Evolutionary conservation across 768 basidiomycete genomes (phyloP), one percentile per base, ranked within the genome.

Genomic region (Termitomyces sp.): DNA sequence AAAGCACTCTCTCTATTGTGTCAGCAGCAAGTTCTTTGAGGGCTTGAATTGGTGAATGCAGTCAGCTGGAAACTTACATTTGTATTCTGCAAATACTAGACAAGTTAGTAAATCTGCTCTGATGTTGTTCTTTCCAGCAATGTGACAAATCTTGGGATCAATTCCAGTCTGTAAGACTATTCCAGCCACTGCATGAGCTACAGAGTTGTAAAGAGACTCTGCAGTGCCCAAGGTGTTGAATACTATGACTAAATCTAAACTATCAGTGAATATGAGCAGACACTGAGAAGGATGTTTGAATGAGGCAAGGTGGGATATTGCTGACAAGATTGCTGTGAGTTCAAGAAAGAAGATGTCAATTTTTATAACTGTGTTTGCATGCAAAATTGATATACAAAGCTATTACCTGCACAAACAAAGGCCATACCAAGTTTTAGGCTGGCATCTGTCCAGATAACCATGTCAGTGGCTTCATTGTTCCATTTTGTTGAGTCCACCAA

Each of bases 211-310:
- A n/a, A 42, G n/a, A 3, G n/a, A 31, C 4, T 31, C 31, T 7
- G 7, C 3, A 18, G 4, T 48, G 47, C 44, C 53, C 53, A 27
- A 44, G 3, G 20, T 27, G 18, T 54, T 42, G 36, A 54, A 54
- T 3, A 54, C 37, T 0, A 5, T 18, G 1, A 42, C n/a, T n/a
- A 8, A 42, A 9, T 20, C 41, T 20, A 42, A 9, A 18, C 41
- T 42, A 20, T 54, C 61, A 6, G 33, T 36, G 22, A 67, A 67
- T 0, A 67, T 37, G 8, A 67, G 61, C 1, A 68, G 1, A 55
- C 57, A 58, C 1, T 48, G 22, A 11, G 67, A 68, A 2, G 64
- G 68, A 16, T 55, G 42, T 1, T 49, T 7, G 6, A 60, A 54
- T 5, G 56, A 20, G 4, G 65, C 61, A 18, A 56, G 3, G 31